Evolutionary conservation across 805 yeast genomes (phyloP).

Genomic region (Grigorovia humatica): DNA sequence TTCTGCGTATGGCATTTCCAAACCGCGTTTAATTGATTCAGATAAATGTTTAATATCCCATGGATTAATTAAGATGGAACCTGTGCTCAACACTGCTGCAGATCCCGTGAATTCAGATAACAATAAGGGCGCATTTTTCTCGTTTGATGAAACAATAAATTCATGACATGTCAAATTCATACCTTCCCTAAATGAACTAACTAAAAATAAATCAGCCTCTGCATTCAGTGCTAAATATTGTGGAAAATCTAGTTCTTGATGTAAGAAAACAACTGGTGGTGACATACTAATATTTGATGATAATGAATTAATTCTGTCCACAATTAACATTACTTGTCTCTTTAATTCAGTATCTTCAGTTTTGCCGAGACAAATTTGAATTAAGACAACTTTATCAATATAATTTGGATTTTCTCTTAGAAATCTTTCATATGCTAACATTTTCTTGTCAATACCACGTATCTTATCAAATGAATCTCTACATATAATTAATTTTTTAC

Average conservation of each 20-base stretch:
- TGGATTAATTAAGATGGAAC: constrained; percentile 77
- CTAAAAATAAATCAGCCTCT: constrained; percentile 83
- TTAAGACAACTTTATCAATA: constrained; percentile 58
- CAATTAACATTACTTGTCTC: constrained; percentile 62
- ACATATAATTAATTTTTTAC: constrained; percentile 62
- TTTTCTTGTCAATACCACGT: constrained; percentile 80
- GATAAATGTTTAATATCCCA: constrained; percentile 72
- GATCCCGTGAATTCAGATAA: constrained; percentile 93
- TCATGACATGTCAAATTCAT: constrained; percentile 96
- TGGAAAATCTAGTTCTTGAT: constrained; percentile 79
- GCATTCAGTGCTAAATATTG: constrained; percentile 79
- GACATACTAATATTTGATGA: constrained; percentile 59
- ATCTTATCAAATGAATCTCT: constrained; percentile 83
- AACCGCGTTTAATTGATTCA: constrained; percentile 48
- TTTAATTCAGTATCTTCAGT: constrained; percentile 54
- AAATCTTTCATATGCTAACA: constrained; percentile 77
- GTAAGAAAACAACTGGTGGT: constrained; percentile 79
- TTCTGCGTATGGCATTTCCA: constrained; percentile 55
- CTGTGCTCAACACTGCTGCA: constrained; percentile 61
- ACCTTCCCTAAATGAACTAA: constrained; percentile 90
- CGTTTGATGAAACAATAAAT: constrained; percentile 64
- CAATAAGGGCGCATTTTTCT: constrained; percentile 68
- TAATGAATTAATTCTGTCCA: constrained; percentile 74
- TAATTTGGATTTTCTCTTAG: constrained; percentile 61
- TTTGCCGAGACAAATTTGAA: constrained; percentile 70